These are phyloP conservation scores for Leccinum longicurvipes DNA, from an alignment of 768 basidiomycete species.

Conservation along the genomic window DNA sequence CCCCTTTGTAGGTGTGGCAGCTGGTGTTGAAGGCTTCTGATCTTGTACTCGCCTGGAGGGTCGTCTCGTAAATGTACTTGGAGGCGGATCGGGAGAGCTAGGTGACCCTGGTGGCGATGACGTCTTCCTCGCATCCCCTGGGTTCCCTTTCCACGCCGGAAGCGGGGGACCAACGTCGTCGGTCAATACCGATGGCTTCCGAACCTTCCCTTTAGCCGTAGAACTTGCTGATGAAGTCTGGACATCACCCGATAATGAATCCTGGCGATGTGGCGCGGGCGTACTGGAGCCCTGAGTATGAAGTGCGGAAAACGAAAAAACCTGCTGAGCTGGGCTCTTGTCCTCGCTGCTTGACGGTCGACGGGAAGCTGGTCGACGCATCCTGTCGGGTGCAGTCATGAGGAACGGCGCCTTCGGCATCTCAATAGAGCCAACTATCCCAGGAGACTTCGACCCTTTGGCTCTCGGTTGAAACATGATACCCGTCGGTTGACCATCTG, in stretches of 20 bases:
- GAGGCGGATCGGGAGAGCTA: slow-evolving; percentile 21
- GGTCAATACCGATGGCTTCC: slow-evolving; percentile 31
- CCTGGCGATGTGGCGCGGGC: slow-evolving; percentile 21
- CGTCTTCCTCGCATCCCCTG: slow-evolving; percentile 30
- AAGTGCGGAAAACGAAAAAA: slow-evolving; percentile 29
- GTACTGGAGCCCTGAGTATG: slow-evolving; percentile 18
- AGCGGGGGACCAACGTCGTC: slow-evolving; percentile 21
- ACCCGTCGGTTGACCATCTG: slow-evolving; percentile 91
- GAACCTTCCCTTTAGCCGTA: slow-evolving; percentile 22
- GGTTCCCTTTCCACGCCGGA: slow-evolving; percentile 24
- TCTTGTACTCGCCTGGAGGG: slow-evolving; percentile 32
- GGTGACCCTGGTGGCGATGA: slow-evolving; percentile 36
- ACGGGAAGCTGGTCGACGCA: slow-evolving; percentile 25
- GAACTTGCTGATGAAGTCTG: slow-evolving; percentile 4
- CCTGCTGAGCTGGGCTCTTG: slow-evolving; percentile 21
- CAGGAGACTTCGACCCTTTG: slow-evolving; percentile 36
- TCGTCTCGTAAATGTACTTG: slow-evolving; percentile 27
- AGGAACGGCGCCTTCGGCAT: slow-evolving; percentile 41
- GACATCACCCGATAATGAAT: slow-evolving; percentile 22
- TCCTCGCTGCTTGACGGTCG: slow-evolving; percentile 29
- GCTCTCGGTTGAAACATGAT: slow-evolving; percentile 89
- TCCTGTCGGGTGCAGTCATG: slow-evolving; percentile 26
- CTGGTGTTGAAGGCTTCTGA: slow-evolving; percentile 25
- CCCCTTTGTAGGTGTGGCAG: slow-evolving; percentile 41
- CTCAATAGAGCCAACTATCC: slow-evolving; percentile 39